phyloP scores from a whole-genome alignment of 495 filamentous ascomycete species.

The Tuber umbilicatum region DNA sequence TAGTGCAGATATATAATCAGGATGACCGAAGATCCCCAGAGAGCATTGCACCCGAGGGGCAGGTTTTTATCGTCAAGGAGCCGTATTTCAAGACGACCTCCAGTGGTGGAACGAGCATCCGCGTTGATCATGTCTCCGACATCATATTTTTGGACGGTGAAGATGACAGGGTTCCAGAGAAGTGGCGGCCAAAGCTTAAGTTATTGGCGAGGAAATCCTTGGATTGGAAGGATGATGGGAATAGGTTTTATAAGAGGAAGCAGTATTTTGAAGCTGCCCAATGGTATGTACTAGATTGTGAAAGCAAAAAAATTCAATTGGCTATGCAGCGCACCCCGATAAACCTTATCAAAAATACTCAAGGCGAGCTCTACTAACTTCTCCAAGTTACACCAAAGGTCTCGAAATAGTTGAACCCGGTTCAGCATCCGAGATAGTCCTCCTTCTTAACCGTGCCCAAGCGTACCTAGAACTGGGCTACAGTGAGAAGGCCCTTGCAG shows the following conservation, averaged over 20 bases:
- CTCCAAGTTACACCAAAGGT: slow-evolving; percentile 10
- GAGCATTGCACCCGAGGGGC: slow-evolving; percentile 21
- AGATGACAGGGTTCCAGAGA: slow-evolving; percentile 11
- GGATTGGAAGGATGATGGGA: slow-evolving; percentile 26
- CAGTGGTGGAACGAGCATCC: slow-evolving; percentile 13
- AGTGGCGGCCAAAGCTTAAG: slow-evolving; percentile 19
- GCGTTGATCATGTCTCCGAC: slow-evolving; percentile 32
- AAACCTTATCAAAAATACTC: neutral
- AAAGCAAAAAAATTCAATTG: neutral
- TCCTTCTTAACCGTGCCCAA: slow-evolving; percentile 19
- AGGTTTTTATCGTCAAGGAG: slow-evolving; percentile 25
- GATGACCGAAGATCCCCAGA: neutral
- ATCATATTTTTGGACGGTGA: slow-evolving; percentile 18
- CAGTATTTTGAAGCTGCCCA: slow-evolving; percentile 17
- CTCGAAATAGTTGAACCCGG: slow-evolving; percentile 8
- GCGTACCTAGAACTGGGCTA: slow-evolving; percentile 14
- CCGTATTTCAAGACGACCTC: slow-evolving; percentile 22
- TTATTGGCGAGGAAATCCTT: neutral
- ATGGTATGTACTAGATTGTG: slow-evolving; percentile 13
- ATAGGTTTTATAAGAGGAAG: slow-evolving; percentile 9
- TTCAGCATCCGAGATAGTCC: slow-evolving; percentile 1
- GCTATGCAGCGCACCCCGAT: neutral
- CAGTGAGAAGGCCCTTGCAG: slow-evolving; percentile 15
- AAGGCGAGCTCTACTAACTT: neutral
- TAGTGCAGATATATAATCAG: slow-evolving; percentile 24